Evolutionary conservation across 768 basidiomycete species (phyloP), one percentile per base, ranked within the genome.

Genomic region (Boletus coccyginus): DNA sequence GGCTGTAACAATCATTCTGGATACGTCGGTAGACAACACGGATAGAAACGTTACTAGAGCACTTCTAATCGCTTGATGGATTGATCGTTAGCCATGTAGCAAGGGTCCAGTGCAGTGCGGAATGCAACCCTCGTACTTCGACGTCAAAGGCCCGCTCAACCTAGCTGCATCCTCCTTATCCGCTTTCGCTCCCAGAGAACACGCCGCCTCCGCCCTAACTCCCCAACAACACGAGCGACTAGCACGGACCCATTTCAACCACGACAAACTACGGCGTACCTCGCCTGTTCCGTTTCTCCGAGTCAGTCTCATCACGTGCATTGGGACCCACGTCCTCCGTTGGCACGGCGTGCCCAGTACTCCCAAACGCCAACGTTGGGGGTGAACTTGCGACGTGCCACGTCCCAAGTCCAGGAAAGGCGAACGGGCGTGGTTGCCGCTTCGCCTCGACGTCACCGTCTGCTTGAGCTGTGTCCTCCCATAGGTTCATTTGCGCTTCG

Each of bases 381-480:
- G 57, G 59, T 5, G 45, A 8, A 13, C 24, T 58, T 0, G 65
- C 65, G 13, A 59, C 62, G 17, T 7, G 65, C 65, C 65, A 66
- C 14, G 65, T 40, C 19, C 57, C 64, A 19, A 66, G 49, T 3
- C 59, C 65, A 1, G 65, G 59, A 36, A 61, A 45, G 1, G 19
- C n/a, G 41, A 58, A 58, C 17, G 24, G 16, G 8, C 36, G 50
- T 0, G 33, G 46, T 14, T 12, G 38, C 10, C 19, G 33, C 47
- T 49, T 47, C 29, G 16, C 33, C 13, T 16, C 17, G 5, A 1
- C 19, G 12, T 33, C 45, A 27, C 45, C 32, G n/a, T 40, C 32
- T 9, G 16, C 17, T 2, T 7, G 29, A 40, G 27, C n/a, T 0
- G 17, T 14, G 4, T 36, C 36, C 6, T 41, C 57, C 48, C 21